Percentiles rank a stretch among this genome's conserved stretches.
Conservation (phyloP, 345 rosid species). For the Salix koriyanagi region DNA sequence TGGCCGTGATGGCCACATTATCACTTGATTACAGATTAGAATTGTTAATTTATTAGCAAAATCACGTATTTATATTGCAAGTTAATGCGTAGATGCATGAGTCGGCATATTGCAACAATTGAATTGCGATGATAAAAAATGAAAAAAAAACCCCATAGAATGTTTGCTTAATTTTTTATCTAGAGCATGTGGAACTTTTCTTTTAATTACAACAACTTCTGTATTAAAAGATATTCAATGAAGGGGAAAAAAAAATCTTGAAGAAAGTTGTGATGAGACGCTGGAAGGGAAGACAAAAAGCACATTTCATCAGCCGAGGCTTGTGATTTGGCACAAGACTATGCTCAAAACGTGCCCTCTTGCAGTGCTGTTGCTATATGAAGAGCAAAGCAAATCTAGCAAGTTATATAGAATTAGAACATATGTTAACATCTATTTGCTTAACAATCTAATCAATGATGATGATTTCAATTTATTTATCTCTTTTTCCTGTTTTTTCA, state of each 20-base stretch:
- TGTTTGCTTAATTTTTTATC: background rate
- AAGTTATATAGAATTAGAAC: background rate
- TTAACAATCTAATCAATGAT: background rate
- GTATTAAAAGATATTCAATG: background rate
- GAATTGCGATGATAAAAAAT: no score
- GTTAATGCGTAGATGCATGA: background rate
- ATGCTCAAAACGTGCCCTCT: slow-evolving; percentile 15
- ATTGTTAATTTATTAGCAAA: background rate
- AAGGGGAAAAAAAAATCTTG: background rate
- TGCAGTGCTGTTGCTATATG: background rate
- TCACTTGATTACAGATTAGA: background rate
- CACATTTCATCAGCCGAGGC: background rate
- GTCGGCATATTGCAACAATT: no score
- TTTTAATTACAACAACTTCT: background rate
- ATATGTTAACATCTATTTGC: background rate
- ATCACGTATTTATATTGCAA: background rate
- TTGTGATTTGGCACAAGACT: slow-evolving; percentile 18
- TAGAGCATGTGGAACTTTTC: background rate
- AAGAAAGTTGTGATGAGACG: background rate
- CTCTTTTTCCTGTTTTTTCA: no score
- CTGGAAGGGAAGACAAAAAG: background rate
- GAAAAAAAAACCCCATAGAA: background rate
- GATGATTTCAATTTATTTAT: no score
- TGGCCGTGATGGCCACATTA: slow-evolving; percentile 17
- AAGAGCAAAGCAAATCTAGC: background rate